Base-by-base conservation (phyloP, 148 eudicot species). In the Chenopodium suecicum region DNA sequence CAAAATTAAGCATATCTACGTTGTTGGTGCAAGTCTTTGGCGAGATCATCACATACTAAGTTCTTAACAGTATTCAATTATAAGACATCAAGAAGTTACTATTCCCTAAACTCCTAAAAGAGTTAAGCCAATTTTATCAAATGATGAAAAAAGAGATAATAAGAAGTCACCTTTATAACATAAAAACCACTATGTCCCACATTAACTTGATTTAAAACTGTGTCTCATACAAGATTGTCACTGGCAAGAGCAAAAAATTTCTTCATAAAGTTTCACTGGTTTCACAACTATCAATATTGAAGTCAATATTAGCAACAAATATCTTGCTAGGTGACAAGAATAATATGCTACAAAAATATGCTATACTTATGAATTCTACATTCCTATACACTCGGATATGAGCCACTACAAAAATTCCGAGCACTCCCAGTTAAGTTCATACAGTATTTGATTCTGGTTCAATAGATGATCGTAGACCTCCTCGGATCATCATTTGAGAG, bases 381-480 rank as follows among this genome's bases (percentile, higher is more conserved):
- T 71, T 77, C 78, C 67, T 34, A 19, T 70, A 72, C 79, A 68
- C 81, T 80, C 81, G 41, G 60, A 46, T 50, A 52, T 71, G 7
- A 34, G 34, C 52, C 14, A 23, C 83, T 70, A 80, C 84, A 84
- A 77, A 84, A 77, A 23, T 76, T 69, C 46, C 56, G 41, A 56
- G 2, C 41, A 72, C 9, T n/a, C 22, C 29, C 81, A 11, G 32
- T 22, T 31, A 32, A 50, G 71, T 44, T 84, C 82, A 78, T 48
- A 82, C 80, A 11, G 85, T 82, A 47, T 82, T 70, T 27, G 89
- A 87, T 75, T 85, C 89, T 22, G 89, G 87, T 77, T 87, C 89
- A 44, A 87, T 82, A 52, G 86, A 82, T 68, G 89, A 87, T 47
- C 78, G 80, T 41, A 87, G 60, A 22, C 89, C 89, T 34, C 81